These are phyloP conservation scores for Yueomyces sp. DNA, from an alignment of 1,139 yeast genomes.

Conservation along the genomic window DNA sequence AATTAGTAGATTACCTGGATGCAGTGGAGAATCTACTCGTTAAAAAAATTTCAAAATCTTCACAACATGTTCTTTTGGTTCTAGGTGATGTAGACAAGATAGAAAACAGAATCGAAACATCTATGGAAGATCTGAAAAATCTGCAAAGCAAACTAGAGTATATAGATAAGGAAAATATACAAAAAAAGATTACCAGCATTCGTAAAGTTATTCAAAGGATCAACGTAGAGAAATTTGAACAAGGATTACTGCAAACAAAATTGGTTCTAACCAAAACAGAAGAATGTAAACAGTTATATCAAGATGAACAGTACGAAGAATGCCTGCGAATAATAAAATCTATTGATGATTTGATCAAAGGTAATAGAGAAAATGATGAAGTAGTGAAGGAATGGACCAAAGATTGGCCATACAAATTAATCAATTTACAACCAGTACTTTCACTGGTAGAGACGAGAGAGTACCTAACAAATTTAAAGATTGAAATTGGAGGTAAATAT, in stretches of 20 bases:
- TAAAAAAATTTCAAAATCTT: constrained; percentile 71
- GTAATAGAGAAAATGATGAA: constrained; percentile 28
- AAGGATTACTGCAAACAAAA: constrained; percentile 52
- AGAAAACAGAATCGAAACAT: constrained; percentile 40
- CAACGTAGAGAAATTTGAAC: constrained; percentile 52
- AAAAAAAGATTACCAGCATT: constrained; percentile 41
- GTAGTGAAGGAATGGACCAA: constrained; percentile 28
- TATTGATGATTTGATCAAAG: constrained; percentile 45
- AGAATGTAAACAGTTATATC: constrained; percentile 38
- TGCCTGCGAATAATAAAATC: constrained; percentile 45
- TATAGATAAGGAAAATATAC: constrained; percentile 40
- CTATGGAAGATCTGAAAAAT: constrained; percentile 36
- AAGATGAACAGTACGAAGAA: constrained; percentile 29
- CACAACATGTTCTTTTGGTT: constrained; percentile 74
- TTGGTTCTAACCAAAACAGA: constrained; percentile 38
- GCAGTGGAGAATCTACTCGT: constrained; percentile 72
- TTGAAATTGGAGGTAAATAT: constrained; percentile 56
- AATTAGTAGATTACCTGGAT: constrained; percentile 71
- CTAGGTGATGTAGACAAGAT: constrained; percentile 60
- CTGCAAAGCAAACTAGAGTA: constrained; percentile 32
- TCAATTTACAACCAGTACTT: constrained; percentile 42
- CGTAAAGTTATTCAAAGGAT: constrained; percentile 40
- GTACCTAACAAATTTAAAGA: constrained; percentile 37
- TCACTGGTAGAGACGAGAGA: constrained; percentile 47
- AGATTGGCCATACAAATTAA: constrained; percentile 38